Conservation (phyloP, 192 early-diverging fungal species). For the Backusella luteola region DNA sequence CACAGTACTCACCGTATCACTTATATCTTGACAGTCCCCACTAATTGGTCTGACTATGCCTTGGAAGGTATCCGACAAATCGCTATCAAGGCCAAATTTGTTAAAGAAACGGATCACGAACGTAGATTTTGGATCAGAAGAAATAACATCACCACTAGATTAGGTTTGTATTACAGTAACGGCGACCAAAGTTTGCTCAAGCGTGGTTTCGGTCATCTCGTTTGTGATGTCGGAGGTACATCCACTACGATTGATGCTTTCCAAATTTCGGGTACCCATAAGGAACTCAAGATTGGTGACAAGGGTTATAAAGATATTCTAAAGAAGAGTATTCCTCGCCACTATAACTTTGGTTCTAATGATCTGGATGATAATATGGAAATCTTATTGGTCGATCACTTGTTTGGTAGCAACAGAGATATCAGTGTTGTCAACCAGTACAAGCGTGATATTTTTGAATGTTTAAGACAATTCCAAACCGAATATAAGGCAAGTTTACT, state of each 20-base stretch:
- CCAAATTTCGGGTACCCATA: not conserved
- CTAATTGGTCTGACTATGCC: not conserved
- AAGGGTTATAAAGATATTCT: not conserved
- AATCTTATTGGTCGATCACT: not conserved
- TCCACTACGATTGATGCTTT: not conserved
- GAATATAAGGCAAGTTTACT: not conserved
- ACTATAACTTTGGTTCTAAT: not conserved
- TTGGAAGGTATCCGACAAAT: not conserved
- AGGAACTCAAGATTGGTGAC: not conserved
- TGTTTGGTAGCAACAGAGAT: not conserved
- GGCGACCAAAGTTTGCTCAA: not conserved
- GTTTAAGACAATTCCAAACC: not conserved
- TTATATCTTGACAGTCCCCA: not conserved
- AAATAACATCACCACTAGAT: not conserved
- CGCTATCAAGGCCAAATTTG: not conserved
- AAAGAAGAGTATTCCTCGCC: not conserved
- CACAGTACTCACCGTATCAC: constrained; percentile 1
- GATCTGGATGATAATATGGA: not conserved
- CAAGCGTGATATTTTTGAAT: constrained; percentile 3
- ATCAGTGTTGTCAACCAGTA: not conserved
- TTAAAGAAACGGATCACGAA: not conserved
- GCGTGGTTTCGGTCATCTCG: not conserved
- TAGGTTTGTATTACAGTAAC: not conserved
- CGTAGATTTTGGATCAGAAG: constrained; percentile 1
- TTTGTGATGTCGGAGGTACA: not conserved